Conservation (phyloP, 2,329 filamentous ascomycete species). For the Colletotrichum higginsianum region DNA sequence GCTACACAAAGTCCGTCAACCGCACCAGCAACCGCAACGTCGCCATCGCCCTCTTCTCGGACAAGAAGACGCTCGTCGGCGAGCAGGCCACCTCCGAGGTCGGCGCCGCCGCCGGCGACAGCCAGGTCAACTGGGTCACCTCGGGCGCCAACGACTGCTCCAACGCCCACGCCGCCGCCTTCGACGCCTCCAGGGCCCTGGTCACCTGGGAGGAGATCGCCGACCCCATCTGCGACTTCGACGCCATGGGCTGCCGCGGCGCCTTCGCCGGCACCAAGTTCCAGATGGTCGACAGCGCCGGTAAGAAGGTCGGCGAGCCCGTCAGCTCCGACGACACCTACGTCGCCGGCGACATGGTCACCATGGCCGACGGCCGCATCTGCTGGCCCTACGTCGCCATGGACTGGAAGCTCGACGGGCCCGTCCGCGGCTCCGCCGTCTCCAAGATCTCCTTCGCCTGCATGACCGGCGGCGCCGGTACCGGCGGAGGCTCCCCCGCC, state of each 20-base stretch:
- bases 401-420: slow-evolving; percentile 62
- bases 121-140: slow-evolving; percentile 73
- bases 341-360: slow-evolving; percentile 75
- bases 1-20: slow-evolving; percentile 66
- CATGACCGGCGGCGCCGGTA: slow-evolving; percentile 54
- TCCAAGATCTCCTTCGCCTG: slow-evolving; percentile 70
- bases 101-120: slow-evolving; percentile 67
- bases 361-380: slow-evolving; percentile 69
- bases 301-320: slow-evolving; percentile 65
- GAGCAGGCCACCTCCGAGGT: slow-evolving; percentile 68
- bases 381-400: slow-evolving; percentile 75
- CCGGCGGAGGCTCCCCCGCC: slow-evolving; percentile 52
- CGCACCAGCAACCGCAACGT: slow-evolving; percentile 73
- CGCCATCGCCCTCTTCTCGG: slow-evolving; percentile 69
- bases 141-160: slow-evolving; percentile 65
- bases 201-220: slow-evolving; percentile 75
- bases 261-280: slow-evolving; percentile 71
- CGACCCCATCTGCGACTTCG: slow-evolving; percentile 66
- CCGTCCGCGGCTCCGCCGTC: slow-evolving; percentile 48
- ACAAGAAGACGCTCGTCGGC: slow-evolving; percentile 71
- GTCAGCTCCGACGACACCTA: slow-evolving; percentile 67
- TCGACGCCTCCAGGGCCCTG: slow-evolving; percentile 66
- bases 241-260: slow-evolving; percentile 74
- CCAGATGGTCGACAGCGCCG: slow-evolving; percentile 68
- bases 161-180: slow-evolving; percentile 71